Evolutionary conservation across 192 early-diverging fungal species (phyloP), one percentile per base, ranked within the genome.

Genomic region (Backusella macrospora): DNA sequence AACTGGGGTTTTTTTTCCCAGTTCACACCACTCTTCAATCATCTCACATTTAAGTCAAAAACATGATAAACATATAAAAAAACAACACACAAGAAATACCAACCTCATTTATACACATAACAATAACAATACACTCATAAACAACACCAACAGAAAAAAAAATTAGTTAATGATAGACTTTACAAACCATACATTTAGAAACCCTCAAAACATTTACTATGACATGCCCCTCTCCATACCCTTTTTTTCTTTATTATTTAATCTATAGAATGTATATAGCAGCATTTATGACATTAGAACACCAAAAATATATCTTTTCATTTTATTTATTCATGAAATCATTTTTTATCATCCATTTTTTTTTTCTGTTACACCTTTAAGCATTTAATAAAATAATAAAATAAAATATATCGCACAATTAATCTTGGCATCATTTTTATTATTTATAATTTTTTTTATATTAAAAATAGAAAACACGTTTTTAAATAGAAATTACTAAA

Each of bases 401-500:
- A 18, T 18, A 48, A 48, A 48, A 48, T 5, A 48, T 34, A 34
- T 34, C 2, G n/a, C 49, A 52, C 49, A 52, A 52, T 52, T 21
- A 52, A 52, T 52, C 49, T 52, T 52, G 49, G 49, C 49, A 52
- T 10, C 18, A 6, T 34, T 1, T 34, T 34, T 34, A 34, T 34
- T 34, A 34, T 34, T 34, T 34, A 34, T 34, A 34, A 52, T 7
- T 21, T 52, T 52, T 52, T 23, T 49, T n/a, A 52, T 21, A 52
- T 52, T 52, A 52, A 52, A 52, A 52, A 52, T 52, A 52, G 49
- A 52, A 52, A 52, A 52, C 49, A 52, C 49, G 49, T 52, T 52
- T 52, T 52, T 21, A 52, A 52, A 52, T 52, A 52, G 49, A 52
- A 52, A 52, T 10, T 52, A 52, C 49, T 52, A 52, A 52, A 52